Evolutionary conservation across 2,329 filamentous ascomycete species (phyloP), one percentile per base, ranked within the genome.

Genomic region (Fusarium robinianum): DNA sequence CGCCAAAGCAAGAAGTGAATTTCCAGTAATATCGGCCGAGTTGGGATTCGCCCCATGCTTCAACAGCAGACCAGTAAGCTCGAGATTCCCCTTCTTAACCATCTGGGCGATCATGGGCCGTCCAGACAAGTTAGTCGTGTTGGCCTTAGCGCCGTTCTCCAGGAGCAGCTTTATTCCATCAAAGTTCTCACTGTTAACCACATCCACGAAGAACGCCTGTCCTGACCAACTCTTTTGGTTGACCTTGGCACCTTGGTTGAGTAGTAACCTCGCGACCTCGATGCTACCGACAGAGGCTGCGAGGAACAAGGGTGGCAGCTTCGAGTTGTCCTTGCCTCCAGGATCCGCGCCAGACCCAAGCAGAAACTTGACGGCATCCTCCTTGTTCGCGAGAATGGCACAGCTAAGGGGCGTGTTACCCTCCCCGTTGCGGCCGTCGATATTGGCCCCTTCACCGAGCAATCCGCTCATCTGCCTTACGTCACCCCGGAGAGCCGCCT

Each of bases 401-500:
- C 67, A 67, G 19, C 64, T 61, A 8, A 71, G 48, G 2, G 68
- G 58, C 0, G 63, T 67, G 21, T 67, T 61, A 2, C 67, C 63
- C 5, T 68, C 51, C 3, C 66, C 68, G 19, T 71, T 63, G n/a
- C 61, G 58, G 4, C 68, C 67, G 38, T 69, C 64, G 18, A 69
- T 60, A 24, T 66, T 68, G 23, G 63, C 66, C 6, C 68, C 68
- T 31, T 69, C 63, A 3, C 55, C 46, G 8, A 71, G 46, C 12
- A 71, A 54, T 1, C 62, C 65, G 1, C 54, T 59, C 26, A 69
- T 60, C 14, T 70, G 67, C 8, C 55, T 52, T 1, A 65, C 45
- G n/a, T 70, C 64, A 1, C 68, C 68, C 2, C 57, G 52, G 1
- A 61, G 50, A 3, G 63, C 58, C 1, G 68, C 68, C 22, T 69